Percentiles rank a stretch among this genome's conserved stretches.
Conservation (phyloP, 345 rosid genomes). For the Euphorbia peplus region DNA sequence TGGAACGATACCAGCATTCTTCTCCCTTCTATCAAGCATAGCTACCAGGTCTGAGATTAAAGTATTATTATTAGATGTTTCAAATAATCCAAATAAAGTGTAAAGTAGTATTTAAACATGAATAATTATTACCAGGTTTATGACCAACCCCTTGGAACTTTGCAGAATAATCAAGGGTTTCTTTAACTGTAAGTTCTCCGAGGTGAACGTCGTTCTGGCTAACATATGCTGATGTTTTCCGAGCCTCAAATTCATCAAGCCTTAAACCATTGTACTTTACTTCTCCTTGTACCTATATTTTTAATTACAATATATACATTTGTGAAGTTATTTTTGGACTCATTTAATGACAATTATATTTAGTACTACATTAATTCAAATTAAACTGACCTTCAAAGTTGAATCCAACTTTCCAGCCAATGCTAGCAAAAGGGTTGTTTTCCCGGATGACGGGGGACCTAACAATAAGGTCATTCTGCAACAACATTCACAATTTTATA, state of each 20-base stretch:
- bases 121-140: slow-evolving; percentile 54
- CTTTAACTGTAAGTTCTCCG: slow-evolving; percentile 78
- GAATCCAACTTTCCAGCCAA: slow-evolving; percentile 38
- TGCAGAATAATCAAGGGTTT: slow-evolving; percentile 88
- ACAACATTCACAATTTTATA: not conserved
- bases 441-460: slow-evolving; percentile 62
- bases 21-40: slow-evolving; percentile 80
- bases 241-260: slow-evolving; percentile 67
- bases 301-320: not conserved
- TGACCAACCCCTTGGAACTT: slow-evolving; percentile 83
- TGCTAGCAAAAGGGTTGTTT: slow-evolving; percentile 52
- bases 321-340: not conserved
- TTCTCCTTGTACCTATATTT: slow-evolving; percentile 17
- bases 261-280: slow-evolving; percentile 62
- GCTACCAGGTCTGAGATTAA: slow-evolving; percentile 50
- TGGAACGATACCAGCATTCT: slow-evolving; percentile 67
- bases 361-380: too few species aligned
- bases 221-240: slow-evolving; percentile 79
- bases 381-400: slow-evolving; percentile 36
- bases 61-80: not conserved
- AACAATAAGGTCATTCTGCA: slow-evolving; percentile 52
- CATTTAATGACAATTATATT: not conserved
- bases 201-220: slow-evolving; percentile 87
- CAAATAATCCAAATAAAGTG: too few species aligned
- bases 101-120: not conserved